Evolutionary conservation across 2,329 filamentous ascomycete genomes (phyloP), one percentile per base, ranked within the genome.

Genomic region (Zarea fungicola): DNA sequence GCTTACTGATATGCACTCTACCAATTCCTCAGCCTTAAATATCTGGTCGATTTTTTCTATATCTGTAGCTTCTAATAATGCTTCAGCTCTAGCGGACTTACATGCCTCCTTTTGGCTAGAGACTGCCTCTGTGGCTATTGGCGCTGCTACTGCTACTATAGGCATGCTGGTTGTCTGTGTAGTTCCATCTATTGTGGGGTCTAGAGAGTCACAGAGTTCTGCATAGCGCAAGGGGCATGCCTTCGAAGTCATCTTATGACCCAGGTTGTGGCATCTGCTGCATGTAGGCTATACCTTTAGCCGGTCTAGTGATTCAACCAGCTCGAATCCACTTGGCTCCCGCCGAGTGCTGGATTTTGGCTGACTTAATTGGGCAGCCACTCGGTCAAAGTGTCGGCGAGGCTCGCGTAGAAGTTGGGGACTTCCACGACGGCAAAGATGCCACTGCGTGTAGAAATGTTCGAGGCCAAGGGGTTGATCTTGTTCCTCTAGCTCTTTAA

Each of bases 261-360:
- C 45, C 16, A 47, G 6, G 19, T 28, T 23, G 35, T 54, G 46
- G 28, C 52, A 58, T 46, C 42, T 53, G 21, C 42, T 52, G 44
- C 52, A 58, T 50, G 8, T 52, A 18, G 42, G 41, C 31, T 25
- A 40, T 35, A 35, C 50, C 45, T 31, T 54, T 18, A 26, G 23
- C 23, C 25, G 16, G 31, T 14, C 26, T 21, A 25, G 26, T 16
- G 41, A 32, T 39, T 56, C 45, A 50, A 58, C 31, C n/a, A 21
- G 7, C 42, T 57, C 49, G 37, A 56, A 56, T 26, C 19, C 49
- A 36, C 46, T 49, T 18, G 44, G 54, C 40, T 55, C 50, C 34
- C 37, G 37, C 13, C 22, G 18, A 16, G 37, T 41, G 13, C 37
- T 41, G 23, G 22, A 23, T 28, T 22, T 21, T 41, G 32, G 29